Evolutionary conservation across 2,329 filamentous ascomycete genomes (phyloP), one percentile per base, ranked within the genome.

Genomic region (Huntiella savannae): DNA sequence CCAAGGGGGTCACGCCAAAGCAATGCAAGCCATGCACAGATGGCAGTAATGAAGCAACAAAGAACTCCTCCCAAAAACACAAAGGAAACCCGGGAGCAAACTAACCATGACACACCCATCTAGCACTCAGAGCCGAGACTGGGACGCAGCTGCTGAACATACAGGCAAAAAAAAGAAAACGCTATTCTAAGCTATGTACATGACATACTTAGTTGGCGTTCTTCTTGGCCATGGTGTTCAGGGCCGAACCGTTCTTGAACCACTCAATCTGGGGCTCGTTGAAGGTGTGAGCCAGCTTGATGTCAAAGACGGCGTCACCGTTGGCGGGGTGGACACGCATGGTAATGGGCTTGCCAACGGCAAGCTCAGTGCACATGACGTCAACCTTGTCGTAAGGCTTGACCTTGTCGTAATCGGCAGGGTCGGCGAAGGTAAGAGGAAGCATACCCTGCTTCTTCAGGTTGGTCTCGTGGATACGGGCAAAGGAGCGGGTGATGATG

Each of bases 401-500:
- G 65, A 98, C 87, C 76, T 84, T 93, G 65, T 98, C 91, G 66
- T 98, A 98, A 66, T 98, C 91, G 62, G 81, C 88, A 48, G 88
- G 88, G 62, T 96, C 79, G 49, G 77, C 67, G 70, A 98, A 98
- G 58, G 87, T 96, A 54, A 98, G 75, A 59, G 91, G 91, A 69
- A 98, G 82, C 88, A 98, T 95, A 68, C 91, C 91, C 77, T 98
- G 91, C 81, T 98, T 98, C 84, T 98, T 98, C 71, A 98, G 69
- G 77, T 98, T 98, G 72, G 91, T 98, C 75, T 98, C 91, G 75
- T 98, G 91, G 61, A 98, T 98, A 82, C 91, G 91, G 59, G 91
- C 91, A 62, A 98, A 98, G 54, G 77, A 84, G 61, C 85, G 81
- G 60, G 82, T 87, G 63, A 98, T 92, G 71, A 98, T 94, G 59